Conservation (phyloP, 208 protist genomes). For the Acanthamoeba triangularis region DNA sequence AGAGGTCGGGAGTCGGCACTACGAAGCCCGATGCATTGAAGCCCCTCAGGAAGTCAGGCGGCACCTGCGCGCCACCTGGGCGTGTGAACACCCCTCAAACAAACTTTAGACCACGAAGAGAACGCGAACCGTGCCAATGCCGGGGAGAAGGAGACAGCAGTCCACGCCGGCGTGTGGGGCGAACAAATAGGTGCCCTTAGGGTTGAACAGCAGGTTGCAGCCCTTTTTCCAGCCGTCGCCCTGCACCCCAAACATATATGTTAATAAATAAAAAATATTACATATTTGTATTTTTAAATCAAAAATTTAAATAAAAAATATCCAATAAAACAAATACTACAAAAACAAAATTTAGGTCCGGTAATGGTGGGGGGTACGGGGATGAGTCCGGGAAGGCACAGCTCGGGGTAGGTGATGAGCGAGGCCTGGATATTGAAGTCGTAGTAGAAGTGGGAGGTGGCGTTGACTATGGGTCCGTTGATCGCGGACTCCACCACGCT, state of each 20-base stretch:
- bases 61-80: not conserved
- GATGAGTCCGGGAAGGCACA: not conserved
- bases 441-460: not conserved
- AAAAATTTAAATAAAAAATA: not conserved
- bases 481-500: not conserved
- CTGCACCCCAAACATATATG: not conserved
- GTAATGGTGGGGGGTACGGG: not conserved
- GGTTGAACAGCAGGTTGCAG: conserved; percentile 8
- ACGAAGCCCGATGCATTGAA: not conserved
- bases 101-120: not conserved
- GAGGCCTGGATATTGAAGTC: not conserved
- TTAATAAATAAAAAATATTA: no score
- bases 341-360: no score
- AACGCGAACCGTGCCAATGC: not conserved
- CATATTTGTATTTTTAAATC: not conserved
- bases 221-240: not conserved
- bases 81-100: not conserved
- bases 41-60: not conserved
- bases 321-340: no score
- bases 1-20: not conserved
- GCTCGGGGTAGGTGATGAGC: not conserved
- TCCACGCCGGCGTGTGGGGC: not conserved
- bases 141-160: not conserved
- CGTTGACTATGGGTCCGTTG: not conserved
- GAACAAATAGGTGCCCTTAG: not conserved